phyloP scores from a whole-genome alignment of 805 yeast species.

The Schwanniomyces yamadae region DNA sequence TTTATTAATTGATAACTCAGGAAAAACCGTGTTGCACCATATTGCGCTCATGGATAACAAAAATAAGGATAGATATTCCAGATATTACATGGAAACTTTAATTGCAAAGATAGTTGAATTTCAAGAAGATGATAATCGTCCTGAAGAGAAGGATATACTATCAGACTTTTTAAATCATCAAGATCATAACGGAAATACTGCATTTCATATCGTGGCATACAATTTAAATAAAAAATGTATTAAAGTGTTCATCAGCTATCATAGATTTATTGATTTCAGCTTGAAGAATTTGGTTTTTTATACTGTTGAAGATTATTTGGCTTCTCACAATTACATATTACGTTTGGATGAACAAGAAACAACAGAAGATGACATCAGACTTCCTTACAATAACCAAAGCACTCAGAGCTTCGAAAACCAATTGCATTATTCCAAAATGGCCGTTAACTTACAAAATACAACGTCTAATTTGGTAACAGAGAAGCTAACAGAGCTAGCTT shows the following conservation, averaged over 20 bases:
- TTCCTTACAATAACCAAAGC: constrained; percentile 5
- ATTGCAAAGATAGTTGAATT: constrained; percentile 33
- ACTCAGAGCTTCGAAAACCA: constrained; percentile 38
- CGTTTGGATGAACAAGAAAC: constrained; percentile 18
- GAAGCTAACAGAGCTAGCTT: constrained; percentile 38
- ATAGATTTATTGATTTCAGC: constrained; percentile 60
- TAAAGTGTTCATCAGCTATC: constrained; percentile 79
- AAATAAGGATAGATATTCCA: constrained; percentile 35
- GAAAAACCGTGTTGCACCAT: constrained; percentile 43
- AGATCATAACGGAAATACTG: constrained; percentile 93
- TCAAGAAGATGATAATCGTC: constrained; percentile 19
- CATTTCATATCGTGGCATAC: constrained; percentile 85
- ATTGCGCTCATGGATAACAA: constrained; percentile 32
- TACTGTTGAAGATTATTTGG: constrained; percentile 44
- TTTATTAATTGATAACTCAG: constrained; percentile 35
- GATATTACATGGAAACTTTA: constrained; percentile 39
- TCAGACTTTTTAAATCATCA: constrained; percentile 71
- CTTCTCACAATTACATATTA: constrained; percentile 28
- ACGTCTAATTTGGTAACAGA: constrained; percentile 37
- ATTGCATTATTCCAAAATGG: constrained; percentile 33
- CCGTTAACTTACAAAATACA: constrained; percentile 31
- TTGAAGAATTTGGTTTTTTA: constrained; percentile 43
- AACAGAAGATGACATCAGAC: constrained; percentile 3
- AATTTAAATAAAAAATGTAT: constrained; percentile 72
- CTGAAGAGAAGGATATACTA: constrained; percentile 30